Percentiles rank a stretch among this genome's conserved stretches.
Conservation (phyloP, 495 filamentous ascomycete genomes). For the Podospora anserina region DNA sequence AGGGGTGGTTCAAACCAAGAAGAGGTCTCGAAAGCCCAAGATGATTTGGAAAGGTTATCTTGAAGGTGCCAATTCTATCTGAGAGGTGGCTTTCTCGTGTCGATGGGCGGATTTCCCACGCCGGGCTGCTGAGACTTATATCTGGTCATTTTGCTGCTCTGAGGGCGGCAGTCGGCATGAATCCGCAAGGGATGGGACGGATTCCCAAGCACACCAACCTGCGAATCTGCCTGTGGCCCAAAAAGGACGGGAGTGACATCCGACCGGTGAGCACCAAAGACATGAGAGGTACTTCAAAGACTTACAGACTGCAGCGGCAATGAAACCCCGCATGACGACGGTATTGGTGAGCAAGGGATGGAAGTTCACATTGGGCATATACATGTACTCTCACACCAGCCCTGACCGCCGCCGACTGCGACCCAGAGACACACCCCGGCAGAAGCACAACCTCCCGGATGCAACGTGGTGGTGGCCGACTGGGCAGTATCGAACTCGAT, state of each 20-base stretch:
- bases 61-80: background rate
- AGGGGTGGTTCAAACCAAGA: background rate
- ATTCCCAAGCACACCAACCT: background rate
- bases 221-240: background rate
- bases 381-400: background rate
- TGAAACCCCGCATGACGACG: background rate
- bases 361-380: background rate
- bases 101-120: background rate
- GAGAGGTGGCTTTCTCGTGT: background rate
- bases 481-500: slow-evolving; percentile 16
- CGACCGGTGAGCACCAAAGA: slow-evolving; percentile 4
- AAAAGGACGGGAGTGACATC: background rate
- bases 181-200: background rate
- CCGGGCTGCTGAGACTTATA: background rate
- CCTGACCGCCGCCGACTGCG: background rate
- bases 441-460: background rate
- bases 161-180: background rate
- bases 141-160: background rate
- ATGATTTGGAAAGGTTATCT: background rate
- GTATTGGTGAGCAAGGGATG: background rate
- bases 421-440: background rate
- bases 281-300: background rate
- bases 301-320: slow-evolving; percentile 3
- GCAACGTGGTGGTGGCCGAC: slow-evolving; percentile 18
- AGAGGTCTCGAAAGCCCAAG: background rate